phyloP scores from a whole-genome alignment of 805 yeast genomes.

The Ogataea thermomethanolica region DNA sequence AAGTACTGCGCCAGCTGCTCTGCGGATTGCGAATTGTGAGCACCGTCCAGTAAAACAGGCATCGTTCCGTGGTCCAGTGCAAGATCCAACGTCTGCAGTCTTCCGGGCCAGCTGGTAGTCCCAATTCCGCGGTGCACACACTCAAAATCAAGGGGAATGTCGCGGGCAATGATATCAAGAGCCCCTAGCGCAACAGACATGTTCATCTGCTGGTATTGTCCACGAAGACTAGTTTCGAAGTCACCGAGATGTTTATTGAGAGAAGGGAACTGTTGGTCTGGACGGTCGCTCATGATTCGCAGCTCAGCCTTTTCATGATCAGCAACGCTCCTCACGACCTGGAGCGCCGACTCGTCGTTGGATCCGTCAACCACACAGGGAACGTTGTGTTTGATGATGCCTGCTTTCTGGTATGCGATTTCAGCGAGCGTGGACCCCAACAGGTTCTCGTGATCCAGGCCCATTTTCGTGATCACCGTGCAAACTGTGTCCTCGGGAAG shows the following conservation, averaged over 20 bases:
- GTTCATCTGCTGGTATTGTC: slow-evolving; percentile 71
- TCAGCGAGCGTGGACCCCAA: slow-evolving; percentile 62
- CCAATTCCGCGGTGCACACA: slow-evolving; percentile 49
- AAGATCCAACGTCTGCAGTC: slow-evolving; percentile 57
- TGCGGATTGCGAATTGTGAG: slow-evolving; percentile 88
- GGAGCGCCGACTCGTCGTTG: slow-evolving; percentile 50
- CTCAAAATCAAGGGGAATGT: slow-evolving; percentile 22
- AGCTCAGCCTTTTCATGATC: slow-evolving; percentile 30
- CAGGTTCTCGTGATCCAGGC: slow-evolving; percentile 77
- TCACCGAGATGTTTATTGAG: slow-evolving; percentile 12
- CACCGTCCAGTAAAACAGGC: slow-evolving; percentile 73
- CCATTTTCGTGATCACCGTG: slow-evolving; percentile 80
- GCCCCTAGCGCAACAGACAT: slow-evolving; percentile 63
- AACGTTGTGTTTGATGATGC: slow-evolving; percentile 62
- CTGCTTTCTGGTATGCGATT: slow-evolving; percentile 82
- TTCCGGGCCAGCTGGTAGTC: slow-evolving; percentile 77
- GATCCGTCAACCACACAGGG: slow-evolving; percentile 73
- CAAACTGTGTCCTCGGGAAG: slow-evolving; percentile 41
- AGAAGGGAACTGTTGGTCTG: slow-evolving; percentile 1
- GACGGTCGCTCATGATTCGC: slow-evolving; percentile 4
- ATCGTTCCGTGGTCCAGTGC: slow-evolving; percentile 25
- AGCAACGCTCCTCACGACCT: slow-evolving; percentile 42
- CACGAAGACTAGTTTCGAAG: slow-evolving; percentile 54
- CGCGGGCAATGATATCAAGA: slow-evolving; percentile 36
- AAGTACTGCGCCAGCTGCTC: slow-evolving; percentile 60